Evolutionary conservation across 2,329 filamentous ascomycete genomes (phyloP), one percentile per base, ranked within the genome.

Genomic region (Tolypocladium ovalisporum): DNA sequence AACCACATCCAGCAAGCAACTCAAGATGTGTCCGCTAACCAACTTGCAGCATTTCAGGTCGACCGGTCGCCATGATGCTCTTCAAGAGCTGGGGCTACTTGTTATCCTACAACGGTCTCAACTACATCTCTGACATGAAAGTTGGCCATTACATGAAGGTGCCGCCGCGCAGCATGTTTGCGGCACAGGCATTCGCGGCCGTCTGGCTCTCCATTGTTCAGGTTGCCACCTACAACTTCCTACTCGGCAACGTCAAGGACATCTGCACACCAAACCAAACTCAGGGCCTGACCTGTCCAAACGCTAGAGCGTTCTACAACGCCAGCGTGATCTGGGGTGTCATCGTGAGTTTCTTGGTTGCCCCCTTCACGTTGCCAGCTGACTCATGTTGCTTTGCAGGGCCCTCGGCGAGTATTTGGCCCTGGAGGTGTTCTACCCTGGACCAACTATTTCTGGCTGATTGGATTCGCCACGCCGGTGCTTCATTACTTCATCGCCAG

Each of bases 271-370:
- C 64, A 0, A 40, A 73, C 0, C 79, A 84, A 61, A 35, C 65
- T 2, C 76, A 78, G 63, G 76, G 78, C 55, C 79, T 83, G 63
- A 80, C 72, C 27, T 85, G 82, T 64, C 82, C 83, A 6, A 74
- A 76, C 37, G 79, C 79, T 19, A 76, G 76, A 34, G 80, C 83
- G 0, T 85, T 85, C 66, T 85, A 81, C 71, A 83, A 80, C 27
- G 79, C 78, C 32, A 82, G 79, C 24, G 75, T 84, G 4, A 78
- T 84, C 57, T 84, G 82, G 83, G 83, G 83, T 58, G 74, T 82
- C 22, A 82, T 86, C 56, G 52, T 54, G 24, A 40, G 52, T 32
- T 8, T 8, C 44, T 7, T 10, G 7, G 8, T 19, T 9, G 1
- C 29, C 13, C 5, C 7, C 29, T 32, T 17, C 9, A 17, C 6